A percentile compares a stretch with the other conserved stretches of the same genome.
These are phyloP conservation scores for Torrubiella hemipterigena DNA, from an alignment of 2,329 filamentous ascomycete genomes.

Conservation along the genomic window DNA sequence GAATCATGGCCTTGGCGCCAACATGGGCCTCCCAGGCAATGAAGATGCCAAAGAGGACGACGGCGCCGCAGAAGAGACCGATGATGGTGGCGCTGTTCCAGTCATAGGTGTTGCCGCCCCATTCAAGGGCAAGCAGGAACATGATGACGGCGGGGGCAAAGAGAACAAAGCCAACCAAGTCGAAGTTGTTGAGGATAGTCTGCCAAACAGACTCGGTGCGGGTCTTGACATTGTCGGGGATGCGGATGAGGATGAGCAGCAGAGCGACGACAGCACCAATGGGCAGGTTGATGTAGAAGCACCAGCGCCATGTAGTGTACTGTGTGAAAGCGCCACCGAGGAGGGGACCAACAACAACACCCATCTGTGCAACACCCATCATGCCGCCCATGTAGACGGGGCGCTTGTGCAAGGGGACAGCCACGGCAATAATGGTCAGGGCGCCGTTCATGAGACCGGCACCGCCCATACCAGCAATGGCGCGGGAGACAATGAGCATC, in stretches of 20 bases:
- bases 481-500: slow-evolving; percentile 39
- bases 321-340: slow-evolving; percentile 39
- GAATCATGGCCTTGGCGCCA: slow-evolving; percentile 30
- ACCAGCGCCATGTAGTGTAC: slow-evolving; percentile 39
- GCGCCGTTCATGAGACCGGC: slow-evolving; percentile 38
- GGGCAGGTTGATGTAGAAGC: slow-evolving; percentile 35
- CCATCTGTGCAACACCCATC: slow-evolving; percentile 44
- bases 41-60: slow-evolving; percentile 32
- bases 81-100: slow-evolving; percentile 38
- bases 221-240: slow-evolving; percentile 22
- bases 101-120: slow-evolving; percentile 38
- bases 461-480: slow-evolving; percentile 37
- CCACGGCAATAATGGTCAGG: slow-evolving; percentile 29
- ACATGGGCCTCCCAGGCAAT: slow-evolving; percentile 30
- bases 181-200: slow-evolving; percentile 29
- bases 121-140: slow-evolving; percentile 43
- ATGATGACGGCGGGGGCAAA: slow-evolving; percentile 40
- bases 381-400: slow-evolving; percentile 42
- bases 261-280: slow-evolving; percentile 33
- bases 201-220: slow-evolving; percentile 19
- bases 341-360: slow-evolving; percentile 36
- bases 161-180: slow-evolving; percentile 34
- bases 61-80: slow-evolving; percentile 38
- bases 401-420: slow-evolving; percentile 40
- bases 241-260: slow-evolving; percentile 33